Base-by-base conservation (phyloP, 2,329 filamentous ascomycete genomes). In the Sporothrix variecibatus region DNA sequence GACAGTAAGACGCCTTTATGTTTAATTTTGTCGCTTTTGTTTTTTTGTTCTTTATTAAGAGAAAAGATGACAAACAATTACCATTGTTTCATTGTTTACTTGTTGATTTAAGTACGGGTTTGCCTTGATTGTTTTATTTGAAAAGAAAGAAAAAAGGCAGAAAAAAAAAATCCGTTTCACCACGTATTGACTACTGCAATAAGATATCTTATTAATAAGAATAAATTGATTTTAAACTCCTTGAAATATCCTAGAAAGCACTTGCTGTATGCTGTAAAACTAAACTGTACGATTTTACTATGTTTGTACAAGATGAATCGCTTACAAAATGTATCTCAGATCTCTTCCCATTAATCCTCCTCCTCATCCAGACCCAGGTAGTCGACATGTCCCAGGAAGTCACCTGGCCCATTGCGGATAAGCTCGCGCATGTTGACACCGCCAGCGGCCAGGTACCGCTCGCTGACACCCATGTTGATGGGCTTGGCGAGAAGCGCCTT, bases 391-490 rank as follows among this genome's bases (percentile, higher is more conserved):
- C 92, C 92, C 76, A 94, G 79, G 79, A 94, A 94, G 26, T 90
- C 88, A 0, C 91, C 88, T 76, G 90, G 89, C 49, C 88, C 87
- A n/a, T 89, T 89, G 73, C 84, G 86, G 73, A 92, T 78, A 79
- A 97, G 81, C 78, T 94, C 87, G 71, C 91, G 91, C 6, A 97
- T 86, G 83, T 98, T 93, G n/a, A 97, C 89, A n/a, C 89, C 86
- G 0, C 94, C 93, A n/a, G 90, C 89, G 0, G 94, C 93, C 75
- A 98, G 85, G 82, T 98, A 98, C 79, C 87, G 89, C 83, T 95
- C 94, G 79, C 93, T 97, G 34, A 97, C 93, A 7, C 95, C 95
- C 20, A 94, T 87, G 79, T 98, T 98, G 73, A 98, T 89, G 75
- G 93, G 88, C 81, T 91, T 88, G 3, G 86, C 85, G 79, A 98